Base-by-base conservation (phyloP, 176 grass and related monocot species). In the Poa annua region DNA sequence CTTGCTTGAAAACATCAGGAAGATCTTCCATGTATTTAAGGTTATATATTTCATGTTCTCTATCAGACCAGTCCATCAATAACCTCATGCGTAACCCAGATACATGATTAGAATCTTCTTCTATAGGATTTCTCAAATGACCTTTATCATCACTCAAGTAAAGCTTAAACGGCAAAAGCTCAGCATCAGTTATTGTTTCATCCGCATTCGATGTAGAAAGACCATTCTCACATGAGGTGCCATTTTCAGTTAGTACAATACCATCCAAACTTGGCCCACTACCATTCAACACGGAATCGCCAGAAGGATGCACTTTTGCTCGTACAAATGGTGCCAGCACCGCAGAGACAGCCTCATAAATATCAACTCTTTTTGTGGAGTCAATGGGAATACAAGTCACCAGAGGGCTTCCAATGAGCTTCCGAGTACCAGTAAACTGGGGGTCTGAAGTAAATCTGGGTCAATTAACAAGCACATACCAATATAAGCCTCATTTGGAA, bases 31-130 rank as follows among this genome's bases (percentile, higher is more conserved):
- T 89, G 59, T 83, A 90, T 36, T 85, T 89, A 53, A 86, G 74
- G 79, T 96, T 88, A 80, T 96, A 99, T 33, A 74, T 83, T 76
- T 85, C 89, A 91, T 68, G 83, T 80, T 92, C 91, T 88, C 60
- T 87, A 16, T 94, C 93, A 75, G 89, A 82, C 96, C 96, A 99
- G 49, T 90, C 87, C 89, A 99, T 96, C 70, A 92, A 47, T 86
- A 99, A 66, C 78, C 83, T 96, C 51, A 88, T 53, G 45, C 66
- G 32, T 47, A 22, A 66, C 67, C 67, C 81, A 24, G 68, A 39
- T 53, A 51, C 74, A 82, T 32, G 45, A 69, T 84, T 88, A 83
- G 77, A 86, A 79, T 92, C 92, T 55, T 34, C 54, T 64, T 90
- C 85, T 80, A 92, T 74, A 47, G 80, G 62, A 49, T 80, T 90